These are phyloP conservation scores for Trichoderma orchidacearum DNA, from an alignment of 495 filamentous ascomycete genomes.

Conservation along the genomic window DNA sequence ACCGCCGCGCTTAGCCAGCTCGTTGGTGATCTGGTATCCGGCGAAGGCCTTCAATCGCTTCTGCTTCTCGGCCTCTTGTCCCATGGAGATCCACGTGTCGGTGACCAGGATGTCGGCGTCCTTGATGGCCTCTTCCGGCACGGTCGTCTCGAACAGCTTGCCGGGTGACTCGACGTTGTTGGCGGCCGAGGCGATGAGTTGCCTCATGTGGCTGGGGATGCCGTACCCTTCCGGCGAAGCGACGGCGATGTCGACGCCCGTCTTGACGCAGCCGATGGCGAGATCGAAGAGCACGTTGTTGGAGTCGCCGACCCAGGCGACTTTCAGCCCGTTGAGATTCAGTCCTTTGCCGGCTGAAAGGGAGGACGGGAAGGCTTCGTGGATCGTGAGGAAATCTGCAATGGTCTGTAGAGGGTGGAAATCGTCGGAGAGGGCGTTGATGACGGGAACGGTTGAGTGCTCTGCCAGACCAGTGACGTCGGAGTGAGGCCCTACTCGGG, in stretches of 20 bases:
- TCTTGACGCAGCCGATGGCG: slow-evolving; percentile 70
- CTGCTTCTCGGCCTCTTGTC: slow-evolving; percentile 73
- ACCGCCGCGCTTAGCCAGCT: slow-evolving; percentile 69
- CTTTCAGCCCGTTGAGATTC: slow-evolving; percentile 67
- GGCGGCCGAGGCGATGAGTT: slow-evolving; percentile 50
- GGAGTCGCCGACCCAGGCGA: slow-evolving; percentile 93
- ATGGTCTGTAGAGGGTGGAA: slow-evolving; percentile 88
- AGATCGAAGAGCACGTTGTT: slow-evolving; percentile 96
- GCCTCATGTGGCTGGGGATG: slow-evolving; percentile 57
- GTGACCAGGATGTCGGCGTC: slow-evolving; percentile 83
- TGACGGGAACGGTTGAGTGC: slow-evolving; percentile 74
- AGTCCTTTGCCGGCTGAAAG: slow-evolving; percentile 29
- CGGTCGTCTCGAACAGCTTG: slow-evolving; percentile 53
- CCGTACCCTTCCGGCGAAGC: slow-evolving; percentile 75
- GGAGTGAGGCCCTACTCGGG: slow-evolving; percentile 70
- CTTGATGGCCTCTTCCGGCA: slow-evolving; percentile 81
- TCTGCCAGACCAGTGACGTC: slow-evolving; percentile 71
- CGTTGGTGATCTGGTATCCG: slow-evolving; percentile 79
- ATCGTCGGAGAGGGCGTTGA: slow-evolving; percentile 82
- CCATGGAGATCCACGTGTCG: slow-evolving; percentile 97
- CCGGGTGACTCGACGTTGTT: slow-evolving; percentile 43
- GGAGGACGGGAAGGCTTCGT: slow-evolving; percentile 50
- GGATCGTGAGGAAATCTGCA: slow-evolving; percentile 84
- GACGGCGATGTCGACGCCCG: slow-evolving; percentile 72
- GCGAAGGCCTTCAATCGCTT: slow-evolving; percentile 67